A percentile compares a stretch with the other conserved stretches of the same genome.
Evolutionary conservation across 495 filamentous ascomycete species (phyloP).

Genomic region (Sphaerosporella brunnea): DNA sequence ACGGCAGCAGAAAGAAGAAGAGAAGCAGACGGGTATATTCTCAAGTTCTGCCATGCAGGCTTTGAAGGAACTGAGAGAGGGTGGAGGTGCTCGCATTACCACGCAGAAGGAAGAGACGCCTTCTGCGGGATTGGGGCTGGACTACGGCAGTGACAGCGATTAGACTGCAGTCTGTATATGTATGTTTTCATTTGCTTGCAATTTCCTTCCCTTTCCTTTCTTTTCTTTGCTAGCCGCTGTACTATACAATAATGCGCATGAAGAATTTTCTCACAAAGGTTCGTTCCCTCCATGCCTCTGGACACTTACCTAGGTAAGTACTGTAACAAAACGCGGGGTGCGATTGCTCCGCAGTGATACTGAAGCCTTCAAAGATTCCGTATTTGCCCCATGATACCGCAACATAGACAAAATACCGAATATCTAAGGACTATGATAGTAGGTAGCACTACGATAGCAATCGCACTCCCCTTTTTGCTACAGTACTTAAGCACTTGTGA

Average conservation of each 20-base stretch:
- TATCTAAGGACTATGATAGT: too few relatives aligned
- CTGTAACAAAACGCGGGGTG: too few relatives aligned
- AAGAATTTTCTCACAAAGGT: too few relatives aligned
- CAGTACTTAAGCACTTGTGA: too few relatives aligned
- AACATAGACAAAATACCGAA: too few relatives aligned
- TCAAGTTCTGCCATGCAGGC: constrained; percentile 63
- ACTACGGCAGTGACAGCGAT: constrained; percentile 84
- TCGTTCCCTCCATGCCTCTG: too few relatives aligned
- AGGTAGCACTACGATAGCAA: too few relatives aligned
- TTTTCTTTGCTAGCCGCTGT: neutral
- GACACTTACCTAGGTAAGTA: too few relatives aligned
- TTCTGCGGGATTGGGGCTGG: constrained; percentile 47
- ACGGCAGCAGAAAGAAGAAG: constrained; percentile 29
- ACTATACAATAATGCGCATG: neutral
- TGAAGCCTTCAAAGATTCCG: too few relatives aligned
- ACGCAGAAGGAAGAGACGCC: constrained; percentile 32
- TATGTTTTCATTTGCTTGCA: neutral
- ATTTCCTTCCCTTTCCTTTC: neutral
- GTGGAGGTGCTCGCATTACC: constrained; percentile 30
- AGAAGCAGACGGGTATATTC: constrained; percentile 49
- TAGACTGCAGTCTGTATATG: constrained; percentile 7
- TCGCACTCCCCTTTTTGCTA: too few relatives aligned
- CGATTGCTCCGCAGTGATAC: too few relatives aligned
- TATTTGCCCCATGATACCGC: too few relatives aligned
- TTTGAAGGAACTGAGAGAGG: constrained; percentile 35